Evolutionary conservation across 768 basidiomycete genomes (phyloP), one percentile per base, ranked within the genome.

Genomic region (Lepiota venenata): DNA sequence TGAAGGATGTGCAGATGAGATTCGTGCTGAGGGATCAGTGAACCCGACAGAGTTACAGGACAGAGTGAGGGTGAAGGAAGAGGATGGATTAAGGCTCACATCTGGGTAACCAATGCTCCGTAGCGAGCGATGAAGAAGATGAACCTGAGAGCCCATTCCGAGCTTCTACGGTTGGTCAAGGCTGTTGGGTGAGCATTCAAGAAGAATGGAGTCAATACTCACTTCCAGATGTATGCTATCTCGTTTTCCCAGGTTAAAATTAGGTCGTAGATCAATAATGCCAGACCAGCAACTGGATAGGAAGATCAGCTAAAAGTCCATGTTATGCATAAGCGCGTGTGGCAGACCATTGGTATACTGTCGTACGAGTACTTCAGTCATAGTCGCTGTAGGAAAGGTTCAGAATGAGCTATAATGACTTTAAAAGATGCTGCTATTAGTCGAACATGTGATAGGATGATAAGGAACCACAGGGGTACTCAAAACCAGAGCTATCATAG

Each of bases 241-340:
- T 45, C 51, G 11, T 38, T 44, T 3, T 46, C 44, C 51, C 51
- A 52, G 5, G 51, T 52, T 4, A 52, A 15, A 27, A n/a, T 4
- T 2, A 45, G 51, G 18, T 52, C 51, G 5, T 45, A 52, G 18
- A 52, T 18, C 15, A 46, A 35, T 12, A 52, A n/a, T 14, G 25
- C 37, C 32, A 52, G 18, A 4, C 43, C 51, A 32, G 43, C 36
- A 15, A 15, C 51, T 51, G 29, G 41, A 21, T 8, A 12, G 10
- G 32, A 11, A 8, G 25, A 25, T 25, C 9, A 32, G 9, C 2
- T 32, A 7, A 32, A 32, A 32, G 32, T 7, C 3, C 32, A 32
- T 9, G 32, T 32, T 7, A 4, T 2, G 32, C 32, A 32, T 32
- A 32, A 25, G 32, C 32, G 10, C 32, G 9, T 32, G 10, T 3